Conservation (phyloP, 495 filamentous ascomycete species). For the Aspergillus cristatus region DNA sequence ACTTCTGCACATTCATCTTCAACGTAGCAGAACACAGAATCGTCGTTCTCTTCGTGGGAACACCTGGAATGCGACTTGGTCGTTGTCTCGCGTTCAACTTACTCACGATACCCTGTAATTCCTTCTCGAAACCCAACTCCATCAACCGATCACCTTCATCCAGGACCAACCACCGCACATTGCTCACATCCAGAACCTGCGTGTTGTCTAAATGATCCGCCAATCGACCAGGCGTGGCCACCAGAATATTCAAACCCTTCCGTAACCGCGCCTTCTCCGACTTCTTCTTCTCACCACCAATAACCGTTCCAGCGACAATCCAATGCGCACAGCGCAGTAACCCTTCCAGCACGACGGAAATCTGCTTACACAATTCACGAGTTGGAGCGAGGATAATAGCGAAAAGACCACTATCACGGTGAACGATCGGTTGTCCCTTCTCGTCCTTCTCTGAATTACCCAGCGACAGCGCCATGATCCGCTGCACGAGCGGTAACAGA, state of each 20-base stretch:
- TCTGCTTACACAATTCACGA: slow-evolving; percentile 88
- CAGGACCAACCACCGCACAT: slow-evolving; percentile 84
- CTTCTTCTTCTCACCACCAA: slow-evolving; percentile 95
- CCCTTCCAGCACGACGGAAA: slow-evolving; percentile 71
- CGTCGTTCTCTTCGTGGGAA: slow-evolving; percentile 72
- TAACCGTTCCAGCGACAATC: slow-evolving; percentile 87
- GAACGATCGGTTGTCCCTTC: slow-evolving; percentile 39
- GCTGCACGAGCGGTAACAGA: slow-evolving; percentile 79
- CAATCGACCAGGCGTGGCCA: slow-evolving; percentile 86
- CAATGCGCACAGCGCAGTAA: slow-evolving; percentile 75
- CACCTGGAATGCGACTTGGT: slow-evolving; percentile 36
- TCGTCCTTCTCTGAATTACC: slow-evolving; percentile 14
- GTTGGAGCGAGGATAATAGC: slow-evolving; percentile 89
- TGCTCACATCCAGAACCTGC: slow-evolving; percentile 75
- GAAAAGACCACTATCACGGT: slow-evolving; percentile 81
- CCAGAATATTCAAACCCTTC: slow-evolving; percentile 89
- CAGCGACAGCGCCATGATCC: slow-evolving; percentile 67
- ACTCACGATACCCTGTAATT: slow-evolving; percentile 68
- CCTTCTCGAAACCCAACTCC: slow-evolving; percentile 94
- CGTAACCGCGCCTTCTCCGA: slow-evolving; percentile 87
- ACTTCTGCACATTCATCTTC: slow-evolving; percentile 87
- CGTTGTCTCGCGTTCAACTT: slow-evolving; percentile 51
- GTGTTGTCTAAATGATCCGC: slow-evolving; percentile 90
- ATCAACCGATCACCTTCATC: slow-evolving; percentile 95
- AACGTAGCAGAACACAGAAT: slow-evolving; percentile 94